Conservation (phyloP, 305 asterid species). For the Plantago lanceolata region DNA sequence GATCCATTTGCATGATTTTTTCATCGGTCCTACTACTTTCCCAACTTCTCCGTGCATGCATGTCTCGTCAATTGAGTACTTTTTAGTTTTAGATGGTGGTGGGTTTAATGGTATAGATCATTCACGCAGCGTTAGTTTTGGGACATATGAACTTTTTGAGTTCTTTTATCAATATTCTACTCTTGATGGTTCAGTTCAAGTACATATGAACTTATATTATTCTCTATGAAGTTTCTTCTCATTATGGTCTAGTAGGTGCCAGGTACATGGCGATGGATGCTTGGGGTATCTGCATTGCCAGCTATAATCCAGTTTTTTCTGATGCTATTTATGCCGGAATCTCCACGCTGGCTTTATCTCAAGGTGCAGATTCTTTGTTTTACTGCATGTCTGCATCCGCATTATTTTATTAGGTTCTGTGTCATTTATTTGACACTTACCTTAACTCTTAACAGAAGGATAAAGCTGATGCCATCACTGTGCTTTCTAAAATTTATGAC, state of each 20-base stretch:
- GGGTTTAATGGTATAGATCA: too few relatives aligned
- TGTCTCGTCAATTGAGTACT: too few relatives aligned
- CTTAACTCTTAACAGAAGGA: conserved; percentile 48
- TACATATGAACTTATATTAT: conserved; percentile 4
- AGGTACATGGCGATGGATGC: conserved; percentile 99
- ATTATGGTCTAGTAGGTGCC: conserved; percentile 55
- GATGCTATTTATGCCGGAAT: conserved; percentile 86
- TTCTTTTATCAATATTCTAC: not conserved
- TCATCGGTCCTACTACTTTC: too few relatives aligned
- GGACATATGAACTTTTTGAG: not conserved
- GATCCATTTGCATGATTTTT: too few relatives aligned
- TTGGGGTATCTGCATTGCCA: conserved; percentile 84
- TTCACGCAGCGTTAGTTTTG: too few relatives aligned
- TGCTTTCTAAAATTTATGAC: conserved; percentile 85
- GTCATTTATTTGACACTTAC: conserved; percentile 1
- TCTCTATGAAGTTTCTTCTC: conserved; percentile 14
- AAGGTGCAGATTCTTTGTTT: conserved; percentile 43
- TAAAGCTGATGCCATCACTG: conserved; percentile 69
- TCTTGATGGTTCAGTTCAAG: conserved; percentile 6
- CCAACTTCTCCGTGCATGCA: too few relatives aligned
- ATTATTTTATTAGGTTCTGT: conserved; percentile 8
- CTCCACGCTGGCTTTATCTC: conserved; percentile 95
- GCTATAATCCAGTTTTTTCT: conserved; percentile 68
- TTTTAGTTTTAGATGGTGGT: not conserved
- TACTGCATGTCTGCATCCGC: conserved; percentile 7